These are phyloP conservation scores for Scedosporium dehoogii DNA, from an alignment of 2,329 filamentous ascomycete genomes.

Conservation along the genomic window DNA sequence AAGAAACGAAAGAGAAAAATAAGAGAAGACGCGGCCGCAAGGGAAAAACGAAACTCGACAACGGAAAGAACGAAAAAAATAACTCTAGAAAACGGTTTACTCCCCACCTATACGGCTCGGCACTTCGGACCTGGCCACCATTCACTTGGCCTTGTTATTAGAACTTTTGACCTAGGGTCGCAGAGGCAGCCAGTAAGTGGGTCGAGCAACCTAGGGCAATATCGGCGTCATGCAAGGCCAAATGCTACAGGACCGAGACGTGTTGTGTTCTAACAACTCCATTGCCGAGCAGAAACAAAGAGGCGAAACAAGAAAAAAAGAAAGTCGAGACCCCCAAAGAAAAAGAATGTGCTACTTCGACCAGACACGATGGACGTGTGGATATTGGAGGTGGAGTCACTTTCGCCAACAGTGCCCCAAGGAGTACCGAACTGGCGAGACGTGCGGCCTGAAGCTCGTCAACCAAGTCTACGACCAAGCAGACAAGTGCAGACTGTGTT, in stretches of 20 bases:
- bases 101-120: not conserved
- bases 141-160: not conserved
- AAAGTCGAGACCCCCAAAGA: not conserved
- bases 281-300: not conserved
- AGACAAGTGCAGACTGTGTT: constrained; percentile 72
- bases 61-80: not conserved
- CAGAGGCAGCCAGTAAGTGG: not conserved
- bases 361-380: constrained; percentile 73
- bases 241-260: not conserved
- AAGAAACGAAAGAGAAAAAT: not conserved
- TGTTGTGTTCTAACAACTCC: not conserved
- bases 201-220: not conserved
- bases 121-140: not conserved
- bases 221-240: not conserved
- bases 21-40: not conserved
- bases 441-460: constrained; percentile 86
- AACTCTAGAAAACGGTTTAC: not conserved
- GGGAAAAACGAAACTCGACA: not conserved
- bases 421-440: constrained; percentile 93
- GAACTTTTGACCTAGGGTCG: not conserved
- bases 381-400: constrained; percentile 90
- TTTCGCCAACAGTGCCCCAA: constrained; percentile 89
- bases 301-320: not conserved
- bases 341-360: constrained; percentile 89
- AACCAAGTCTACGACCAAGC: constrained; percentile 57